Base-by-base conservation (phyloP, 73 alveolate genomes). In the Symbiodinium pilosum region DNA sequence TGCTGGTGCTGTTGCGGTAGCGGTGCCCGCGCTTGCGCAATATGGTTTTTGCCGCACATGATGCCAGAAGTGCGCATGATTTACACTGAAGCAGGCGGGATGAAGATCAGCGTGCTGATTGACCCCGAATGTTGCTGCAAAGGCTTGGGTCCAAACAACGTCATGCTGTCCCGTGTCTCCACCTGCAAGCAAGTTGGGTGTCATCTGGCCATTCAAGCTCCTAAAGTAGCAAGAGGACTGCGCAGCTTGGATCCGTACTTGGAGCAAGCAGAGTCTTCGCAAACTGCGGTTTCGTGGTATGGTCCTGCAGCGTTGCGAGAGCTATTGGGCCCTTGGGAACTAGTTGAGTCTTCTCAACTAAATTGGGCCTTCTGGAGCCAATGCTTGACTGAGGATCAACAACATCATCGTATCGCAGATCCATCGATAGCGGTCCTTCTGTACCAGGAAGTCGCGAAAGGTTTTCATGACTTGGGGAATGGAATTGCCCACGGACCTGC, bases 151-250 rank as follows among this genome's bases (percentile, higher is more conserved):
- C 81, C 81, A 30, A 0, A 38, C 81, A 64, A 64, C 38, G 39
- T 64, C 81, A 64, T 64, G 81, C 41, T 64, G 81, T 28, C 81
- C 81, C 38, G 81, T 64, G 38, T 64, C 81, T 28, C 81, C 81
- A 30, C 81, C 81, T 64, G 40, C 81, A 0, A 38, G 81, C 73
- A 7, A 54, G 73, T 30, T 54, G 73, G 32, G 26, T 24, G 30
- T 30, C 73, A 54, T 54, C 73, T 54, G 81, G 59, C 21, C 59
- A 6, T 47, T 47, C 81, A 28, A 24, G 32, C 20, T 24, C 30
- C 30, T 3, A 32, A 28, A 28, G 81, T 38, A 9, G 77, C 77
- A 7, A 28, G 59, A 47, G 59, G 14, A 6, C 14, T 6, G 59
- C 59, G 59, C 59, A n/a, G 73, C 73, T 64, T 34, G 30, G 81